phyloP scores from a whole-genome alignment of 2,329 filamentous ascomycete species.

The Trichoderma sp. region DNA sequence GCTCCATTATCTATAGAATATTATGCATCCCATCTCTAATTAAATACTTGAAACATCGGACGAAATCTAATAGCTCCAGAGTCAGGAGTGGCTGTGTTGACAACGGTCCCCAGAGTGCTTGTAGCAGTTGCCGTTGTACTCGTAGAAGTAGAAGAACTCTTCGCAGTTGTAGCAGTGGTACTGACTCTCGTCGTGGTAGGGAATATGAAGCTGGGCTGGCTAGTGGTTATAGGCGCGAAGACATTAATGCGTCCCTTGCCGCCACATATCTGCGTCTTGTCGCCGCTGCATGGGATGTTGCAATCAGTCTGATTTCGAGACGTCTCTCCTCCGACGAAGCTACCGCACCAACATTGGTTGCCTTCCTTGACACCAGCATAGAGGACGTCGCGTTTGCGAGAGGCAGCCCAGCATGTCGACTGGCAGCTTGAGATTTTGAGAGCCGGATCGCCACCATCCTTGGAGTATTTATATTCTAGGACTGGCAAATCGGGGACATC shows the following conservation, averaged over 20 bases:
- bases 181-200: background rate
- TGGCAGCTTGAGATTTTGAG: background rate
- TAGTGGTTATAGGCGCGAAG: conserved; percentile 20
- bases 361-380: background rate
- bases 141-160: background rate
- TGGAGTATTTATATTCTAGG: conserved; percentile 25
- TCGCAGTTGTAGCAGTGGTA: background rate
- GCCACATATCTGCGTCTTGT: conserved; percentile 25
- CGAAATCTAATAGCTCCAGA: background rate
- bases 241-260: conserved; percentile 25
- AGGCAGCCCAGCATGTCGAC: background rate
- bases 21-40: background rate
- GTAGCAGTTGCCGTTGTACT: background rate
- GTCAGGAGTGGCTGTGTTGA: background rate
- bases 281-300: conserved; percentile 9
- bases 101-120: background rate
- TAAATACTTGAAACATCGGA: background rate
- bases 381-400: background rate
- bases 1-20: background rate
- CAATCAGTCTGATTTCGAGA: background rate
- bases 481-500: background rate
- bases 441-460: conserved; percentile 9
- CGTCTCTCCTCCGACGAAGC: background rate
- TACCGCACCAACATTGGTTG: background rate
- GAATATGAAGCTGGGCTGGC: background rate